Conservation (phyloP, 1,139 yeast genomes). For the Yamadazyma trypodendri region DNA sequence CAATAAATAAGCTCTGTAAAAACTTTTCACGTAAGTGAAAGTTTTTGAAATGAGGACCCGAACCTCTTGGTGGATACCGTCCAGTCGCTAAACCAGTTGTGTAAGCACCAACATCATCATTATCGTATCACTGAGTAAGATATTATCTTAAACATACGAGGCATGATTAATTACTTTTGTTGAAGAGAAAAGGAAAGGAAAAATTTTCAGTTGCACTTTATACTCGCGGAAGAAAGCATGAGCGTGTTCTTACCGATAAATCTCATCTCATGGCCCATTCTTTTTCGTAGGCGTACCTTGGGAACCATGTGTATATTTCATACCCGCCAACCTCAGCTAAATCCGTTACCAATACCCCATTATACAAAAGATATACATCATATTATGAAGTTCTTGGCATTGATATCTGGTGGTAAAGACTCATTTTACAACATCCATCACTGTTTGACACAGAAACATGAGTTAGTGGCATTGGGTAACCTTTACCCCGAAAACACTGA, state of each 20-base stretch:
- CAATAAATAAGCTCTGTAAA: constrained; percentile 38
- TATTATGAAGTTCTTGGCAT: constrained; percentile 83
- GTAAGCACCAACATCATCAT: constrained; percentile 1
- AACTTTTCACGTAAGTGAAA: constrained; percentile 1
- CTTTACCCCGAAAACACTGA: constrained; percentile 58
- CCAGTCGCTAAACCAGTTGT: background rate
- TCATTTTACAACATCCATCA: constrained; percentile 87
- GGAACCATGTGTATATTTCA: constrained; percentile 1
- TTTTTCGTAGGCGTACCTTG: too few species aligned
- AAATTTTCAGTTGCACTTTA: constrained; percentile 12
- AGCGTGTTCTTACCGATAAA: constrained; percentile 3
- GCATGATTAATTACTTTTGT: constrained; percentile 37
- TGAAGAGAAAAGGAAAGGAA: constrained; percentile 15
- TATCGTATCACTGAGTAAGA: constrained; percentile 1
- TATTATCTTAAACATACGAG: constrained; percentile 46
- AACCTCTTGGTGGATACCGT: constrained; percentile 43
- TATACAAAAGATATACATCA: background rate
- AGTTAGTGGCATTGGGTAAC: constrained; percentile 80
- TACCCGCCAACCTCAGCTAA: background rate
- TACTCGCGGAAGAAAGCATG: background rate
- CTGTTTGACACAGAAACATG: constrained; percentile 80
- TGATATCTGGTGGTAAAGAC: constrained; percentile 95
- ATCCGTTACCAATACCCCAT: background rate
- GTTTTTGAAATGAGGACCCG: constrained; percentile 61
- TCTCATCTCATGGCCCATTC: too few species aligned